Percentiles rank a stretch among this genome's conserved stretches.
phyloP scores from a whole-genome alignment of 305 asterid genomes.

The Solanum hybrid region DNA sequence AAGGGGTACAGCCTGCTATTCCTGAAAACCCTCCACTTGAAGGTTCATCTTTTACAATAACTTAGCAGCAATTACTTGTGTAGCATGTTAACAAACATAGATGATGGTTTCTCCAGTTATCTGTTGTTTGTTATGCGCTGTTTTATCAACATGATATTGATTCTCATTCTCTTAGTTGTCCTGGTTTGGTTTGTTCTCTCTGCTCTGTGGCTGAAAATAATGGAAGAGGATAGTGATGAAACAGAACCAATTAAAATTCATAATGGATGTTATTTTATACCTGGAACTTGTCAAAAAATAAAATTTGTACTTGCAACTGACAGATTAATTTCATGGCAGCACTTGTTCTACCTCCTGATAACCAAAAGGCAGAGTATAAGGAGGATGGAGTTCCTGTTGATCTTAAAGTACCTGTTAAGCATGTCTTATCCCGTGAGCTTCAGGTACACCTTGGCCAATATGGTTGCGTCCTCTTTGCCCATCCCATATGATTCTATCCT shows the following conservation, averaged over 20 bases:
- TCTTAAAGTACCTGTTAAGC: conserved; percentile 86
- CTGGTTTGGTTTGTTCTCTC: background rate
- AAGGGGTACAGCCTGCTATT: conserved; percentile 94
- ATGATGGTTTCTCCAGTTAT: background rate
- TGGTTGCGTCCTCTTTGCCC: conserved; percentile 15
- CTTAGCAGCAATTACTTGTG: background rate
- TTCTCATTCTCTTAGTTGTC: background rate
- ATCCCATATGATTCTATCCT: conserved; percentile 5
- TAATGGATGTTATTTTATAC: background rate
- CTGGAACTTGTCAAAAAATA: background rate
- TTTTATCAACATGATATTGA: background rate
- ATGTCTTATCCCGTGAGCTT: conserved; percentile 89
- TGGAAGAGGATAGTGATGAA: background rate
- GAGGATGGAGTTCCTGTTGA: conserved; percentile 78
- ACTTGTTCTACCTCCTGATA: conserved; percentile 56
- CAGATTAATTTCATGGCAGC: conserved; percentile 27
- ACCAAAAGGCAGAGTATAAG: conserved; percentile 56
- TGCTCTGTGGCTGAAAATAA: background rate
- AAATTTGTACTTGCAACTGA: conserved; percentile 10
- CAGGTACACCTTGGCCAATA: conserved; percentile 47
- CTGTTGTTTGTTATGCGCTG: background rate
- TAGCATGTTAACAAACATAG: background rate
- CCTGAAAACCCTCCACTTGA: conserved; percentile 94
- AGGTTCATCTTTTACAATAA: conserved; percentile 27
- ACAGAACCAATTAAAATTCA: background rate